Conservation (phyloP, 345 rosid genomes). For the Populus davidiana region DNA sequence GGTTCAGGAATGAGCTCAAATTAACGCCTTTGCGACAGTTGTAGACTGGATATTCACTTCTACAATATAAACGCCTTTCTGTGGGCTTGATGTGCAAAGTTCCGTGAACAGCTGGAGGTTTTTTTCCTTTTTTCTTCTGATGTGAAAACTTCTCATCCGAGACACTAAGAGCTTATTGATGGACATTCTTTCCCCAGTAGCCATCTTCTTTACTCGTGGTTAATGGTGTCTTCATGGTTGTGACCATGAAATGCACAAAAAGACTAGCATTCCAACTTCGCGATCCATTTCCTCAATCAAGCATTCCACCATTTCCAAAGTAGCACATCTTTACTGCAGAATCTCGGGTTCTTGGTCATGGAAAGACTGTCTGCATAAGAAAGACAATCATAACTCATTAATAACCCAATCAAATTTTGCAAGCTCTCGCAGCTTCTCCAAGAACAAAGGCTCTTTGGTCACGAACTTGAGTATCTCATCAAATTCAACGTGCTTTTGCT, state of each 20-base stretch:
- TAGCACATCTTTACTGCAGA: conserved; percentile 51
- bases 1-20: no score
- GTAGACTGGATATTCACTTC: no score
- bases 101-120: no score
- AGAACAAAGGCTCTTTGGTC: no score
- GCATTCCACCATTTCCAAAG: conserved; percentile 75
- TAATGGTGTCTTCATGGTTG: conserved; percentile 71
- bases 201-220: conserved; percentile 56
- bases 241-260: conserved; percentile 80
- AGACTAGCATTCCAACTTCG: conserved; percentile 54
- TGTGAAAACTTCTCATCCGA: conserved; percentile 28
- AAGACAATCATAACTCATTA: conserved; percentile 49
- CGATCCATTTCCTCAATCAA: conserved; percentile 68
- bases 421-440: conserved; percentile 48
- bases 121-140: conserved; percentile 2
- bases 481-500: no score
- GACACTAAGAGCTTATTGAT: conserved; percentile 20
- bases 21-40: no score
- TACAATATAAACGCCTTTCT: no score
- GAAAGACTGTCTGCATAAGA: conserved; percentile 46
- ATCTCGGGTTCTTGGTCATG: conserved; percentile 81
- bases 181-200: conserved; percentile 26
- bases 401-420: conserved; percentile 68
- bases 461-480: no score
- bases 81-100: no score